These are phyloP conservation scores for Cornus kousa DNA, from an alignment of 148 eudicot genomes.

Conservation along the genomic window DNA sequence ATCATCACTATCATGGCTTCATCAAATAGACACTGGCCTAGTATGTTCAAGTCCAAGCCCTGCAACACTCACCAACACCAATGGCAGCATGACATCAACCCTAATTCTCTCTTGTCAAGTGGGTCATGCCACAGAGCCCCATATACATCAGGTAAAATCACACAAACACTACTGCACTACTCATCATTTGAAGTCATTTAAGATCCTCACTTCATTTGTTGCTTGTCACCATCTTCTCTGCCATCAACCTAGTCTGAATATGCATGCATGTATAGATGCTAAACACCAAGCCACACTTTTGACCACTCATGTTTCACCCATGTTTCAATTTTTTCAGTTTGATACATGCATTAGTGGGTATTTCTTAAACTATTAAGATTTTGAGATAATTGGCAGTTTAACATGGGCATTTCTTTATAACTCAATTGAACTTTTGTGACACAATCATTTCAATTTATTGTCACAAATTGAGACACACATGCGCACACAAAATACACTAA, in stretches of 20 bases:
- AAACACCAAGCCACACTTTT: background rate
- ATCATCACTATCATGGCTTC: constrained; percentile 56
- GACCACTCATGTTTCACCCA: background rate
- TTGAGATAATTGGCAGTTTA: no score
- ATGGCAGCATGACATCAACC: constrained; percentile 38
- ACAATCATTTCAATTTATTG: no score
- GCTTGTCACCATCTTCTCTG: background rate
- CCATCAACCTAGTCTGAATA: background rate
- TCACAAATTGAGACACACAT: no score
- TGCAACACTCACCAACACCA: constrained; percentile 49
- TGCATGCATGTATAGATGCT: background rate
- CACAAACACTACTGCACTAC: background rate
- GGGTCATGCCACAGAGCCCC: constrained; percentile 21
- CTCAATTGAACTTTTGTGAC: no score
- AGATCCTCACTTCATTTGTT: background rate
- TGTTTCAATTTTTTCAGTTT: no score
- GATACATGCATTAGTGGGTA: no score
- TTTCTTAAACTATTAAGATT: no score
- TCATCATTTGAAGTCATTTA: background rate
- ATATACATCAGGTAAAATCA: constrained; percentile 25
- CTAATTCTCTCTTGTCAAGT: constrained; percentile 27
- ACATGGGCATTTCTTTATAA: no score
- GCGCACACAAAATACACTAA: no score
- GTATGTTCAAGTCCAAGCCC: constrained; percentile 95
- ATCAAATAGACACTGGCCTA: constrained; percentile 97